phyloP scores from a whole-genome alignment of 805 yeast species.

The Ascoidea tarda region DNA sequence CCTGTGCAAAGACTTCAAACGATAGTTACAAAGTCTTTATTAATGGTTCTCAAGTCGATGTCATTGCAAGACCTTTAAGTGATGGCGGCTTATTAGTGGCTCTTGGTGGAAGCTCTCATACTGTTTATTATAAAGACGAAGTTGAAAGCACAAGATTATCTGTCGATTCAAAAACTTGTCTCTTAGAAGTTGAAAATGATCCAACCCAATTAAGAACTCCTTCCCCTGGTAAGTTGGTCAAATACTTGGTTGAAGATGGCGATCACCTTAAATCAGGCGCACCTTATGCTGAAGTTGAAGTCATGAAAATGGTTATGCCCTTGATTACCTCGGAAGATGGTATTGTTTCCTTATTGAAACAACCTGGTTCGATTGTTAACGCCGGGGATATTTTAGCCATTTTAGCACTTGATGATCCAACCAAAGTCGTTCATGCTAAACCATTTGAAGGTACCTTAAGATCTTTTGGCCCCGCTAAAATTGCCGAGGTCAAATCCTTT shows the following conservation, averaged over 20 bases:
- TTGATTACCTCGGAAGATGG: slow-evolving; percentile 90
- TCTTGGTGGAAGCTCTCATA: slow-evolving; percentile 84
- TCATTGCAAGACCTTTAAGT: slow-evolving; percentile 75
- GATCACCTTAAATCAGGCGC: slow-evolving; percentile 88
- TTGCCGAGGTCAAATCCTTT: slow-evolving; percentile 74
- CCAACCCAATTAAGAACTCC: slow-evolving; percentile 98
- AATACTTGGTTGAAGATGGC: slow-evolving; percentile 87
- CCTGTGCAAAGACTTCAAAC: slow-evolving; percentile 83
- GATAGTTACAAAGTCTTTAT: slow-evolving; percentile 81
- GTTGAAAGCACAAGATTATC: slow-evolving; percentile 89
- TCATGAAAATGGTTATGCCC: slow-evolving; percentile 99
- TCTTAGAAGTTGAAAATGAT: slow-evolving; percentile 89
- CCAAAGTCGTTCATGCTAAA: slow-evolving; percentile 91
- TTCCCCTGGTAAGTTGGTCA: slow-evolving; percentile 95
- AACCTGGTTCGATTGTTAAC: slow-evolving; percentile 93
- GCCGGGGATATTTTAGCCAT: slow-evolving; percentile 98
- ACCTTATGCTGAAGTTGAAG: slow-evolving; percentile 96
- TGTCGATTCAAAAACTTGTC: slow-evolving; percentile 89
- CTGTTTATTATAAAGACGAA: slow-evolving; percentile 97
- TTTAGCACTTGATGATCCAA: slow-evolving; percentile 88
- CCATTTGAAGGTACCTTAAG: slow-evolving; percentile 94
- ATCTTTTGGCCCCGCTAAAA: slow-evolving; percentile 67
- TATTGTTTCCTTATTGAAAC: slow-evolving; percentile 81
- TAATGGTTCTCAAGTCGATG: slow-evolving; percentile 83
- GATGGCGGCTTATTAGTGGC: slow-evolving; percentile 91